Evolutionary conservation across 257 asterid genomes (phyloP).

Genomic region (Solanum bulbocastanum): DNA sequence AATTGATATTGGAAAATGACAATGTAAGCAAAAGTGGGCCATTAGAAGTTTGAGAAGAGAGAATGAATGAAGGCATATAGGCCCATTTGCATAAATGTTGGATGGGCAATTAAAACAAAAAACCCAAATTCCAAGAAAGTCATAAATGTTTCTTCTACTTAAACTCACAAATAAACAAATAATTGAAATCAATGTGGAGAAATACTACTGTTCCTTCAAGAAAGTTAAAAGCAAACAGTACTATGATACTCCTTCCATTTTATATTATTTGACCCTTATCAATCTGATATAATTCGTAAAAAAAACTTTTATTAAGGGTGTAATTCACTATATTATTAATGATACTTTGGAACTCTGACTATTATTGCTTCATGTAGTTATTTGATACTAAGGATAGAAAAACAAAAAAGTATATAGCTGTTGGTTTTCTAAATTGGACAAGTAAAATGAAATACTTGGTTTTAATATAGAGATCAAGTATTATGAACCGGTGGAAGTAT

Average conservation of each 20-base stretch:
- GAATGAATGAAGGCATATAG: background rate
- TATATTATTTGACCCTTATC: background rate
- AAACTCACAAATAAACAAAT: background rate
- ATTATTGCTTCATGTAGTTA: background rate
- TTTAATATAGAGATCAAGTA: background rate
- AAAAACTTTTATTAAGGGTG: background rate
- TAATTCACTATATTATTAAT: background rate
- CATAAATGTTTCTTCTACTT: background rate
- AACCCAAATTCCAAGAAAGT: background rate
- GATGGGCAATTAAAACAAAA: background rate
- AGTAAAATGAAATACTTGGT: background rate
- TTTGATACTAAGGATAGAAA: background rate
- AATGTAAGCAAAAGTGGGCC: background rate
- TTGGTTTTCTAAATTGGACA: background rate
- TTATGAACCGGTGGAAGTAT: background rate
- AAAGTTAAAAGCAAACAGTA: background rate
- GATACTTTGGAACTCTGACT: too few species aligned
- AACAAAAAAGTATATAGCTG: fast-evolving
- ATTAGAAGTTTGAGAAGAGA: background rate
- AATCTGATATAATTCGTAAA: too few species aligned
- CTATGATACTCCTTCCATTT: background rate
- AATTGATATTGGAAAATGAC: background rate
- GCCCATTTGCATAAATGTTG: background rate
- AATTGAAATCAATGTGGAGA: background rate
- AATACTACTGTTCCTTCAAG: background rate